phyloP scores from a whole-genome alignment of 768 basidiomycete species.

The Rhodocollybia butyracea region DNA sequence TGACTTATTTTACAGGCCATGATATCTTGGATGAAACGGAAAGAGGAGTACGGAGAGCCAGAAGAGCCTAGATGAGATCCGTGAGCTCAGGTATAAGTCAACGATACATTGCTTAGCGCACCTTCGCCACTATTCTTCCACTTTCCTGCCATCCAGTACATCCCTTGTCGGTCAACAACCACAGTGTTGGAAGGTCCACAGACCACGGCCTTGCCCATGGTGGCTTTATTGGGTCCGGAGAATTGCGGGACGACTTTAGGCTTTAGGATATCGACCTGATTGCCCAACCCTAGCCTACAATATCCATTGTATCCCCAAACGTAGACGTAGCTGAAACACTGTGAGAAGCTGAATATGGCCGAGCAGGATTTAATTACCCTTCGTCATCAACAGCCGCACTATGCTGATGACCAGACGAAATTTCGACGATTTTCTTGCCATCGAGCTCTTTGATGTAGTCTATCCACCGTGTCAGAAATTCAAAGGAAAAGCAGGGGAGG shows the following conservation, averaged over 20 bases:
- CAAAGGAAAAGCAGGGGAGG: no score
- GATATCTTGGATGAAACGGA: slow-evolving; percentile 84
- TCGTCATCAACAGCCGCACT: slow-evolving; percentile 74
- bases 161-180: slow-evolving; percentile 79
- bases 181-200: slow-evolving; percentile 86
- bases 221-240: slow-evolving; percentile 62
- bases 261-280: slow-evolving; percentile 75
- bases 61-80: slow-evolving; percentile 57
- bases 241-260: slow-evolving; percentile 90
- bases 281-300: slow-evolving; percentile 85
- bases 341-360: neutral
- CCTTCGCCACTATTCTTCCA: slow-evolving; percentile 98
- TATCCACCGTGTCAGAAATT: no score
- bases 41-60: slow-evolving; percentile 84
- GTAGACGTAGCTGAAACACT: neutral
- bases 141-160: slow-evolving; percentile 88
- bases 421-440: slow-evolving; percentile 74
- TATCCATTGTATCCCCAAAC: slow-evolving; percentile 84
- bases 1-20: slow-evolving; percentile 77
- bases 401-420: slow-evolving; percentile 88
- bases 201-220: slow-evolving; percentile 53
- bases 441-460: slow-evolving; percentile 54
- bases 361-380: slow-evolving; percentile 40
- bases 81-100: neutral
- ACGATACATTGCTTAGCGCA: slow-evolving; percentile 22